These are phyloP conservation scores for Chytriomyces hyalinus DNA, from an alignment of 192 early-diverging fungal genomes.

Conservation along the genomic window DNA sequence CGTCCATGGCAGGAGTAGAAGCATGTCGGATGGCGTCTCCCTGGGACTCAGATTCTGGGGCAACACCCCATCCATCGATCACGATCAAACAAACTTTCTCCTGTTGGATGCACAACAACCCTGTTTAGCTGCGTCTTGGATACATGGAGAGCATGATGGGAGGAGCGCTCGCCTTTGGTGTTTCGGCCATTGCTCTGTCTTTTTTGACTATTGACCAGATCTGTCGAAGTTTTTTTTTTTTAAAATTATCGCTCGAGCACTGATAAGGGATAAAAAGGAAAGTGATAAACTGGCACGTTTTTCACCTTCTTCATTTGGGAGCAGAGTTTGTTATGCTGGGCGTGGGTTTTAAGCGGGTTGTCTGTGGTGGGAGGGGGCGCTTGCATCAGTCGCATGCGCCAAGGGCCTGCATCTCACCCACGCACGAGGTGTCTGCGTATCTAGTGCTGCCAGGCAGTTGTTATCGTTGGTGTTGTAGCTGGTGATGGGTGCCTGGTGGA, in stretches of 20 bases:
- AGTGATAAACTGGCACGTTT: not conserved
- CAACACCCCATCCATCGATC: slow-evolving; percentile 99
- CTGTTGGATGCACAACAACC: not conserved
- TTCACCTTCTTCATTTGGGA: not conserved
- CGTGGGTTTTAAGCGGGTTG: too few species aligned
- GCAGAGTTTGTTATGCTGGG: not conserved
- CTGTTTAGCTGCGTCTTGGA: not conserved
- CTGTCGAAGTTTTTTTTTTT: not conserved
- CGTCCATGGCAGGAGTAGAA: slow-evolving; percentile 90
- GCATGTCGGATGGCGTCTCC: slow-evolving; percentile 96
- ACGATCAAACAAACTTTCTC: slow-evolving; percentile 83
- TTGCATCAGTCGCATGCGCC: too few species aligned
- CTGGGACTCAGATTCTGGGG: slow-evolving; percentile 59
- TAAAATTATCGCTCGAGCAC: not conserved
- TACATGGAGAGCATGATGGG: not conserved
- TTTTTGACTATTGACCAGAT: slow-evolving; percentile 1
- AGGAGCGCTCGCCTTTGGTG: not conserved
- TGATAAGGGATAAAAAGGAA: not conserved
- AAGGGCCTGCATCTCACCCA: too few species aligned
- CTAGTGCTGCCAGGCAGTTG: too few species aligned
- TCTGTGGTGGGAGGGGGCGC: too few species aligned
- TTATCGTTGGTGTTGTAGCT: too few species aligned
- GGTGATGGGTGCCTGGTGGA: too few species aligned
- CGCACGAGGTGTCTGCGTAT: too few species aligned
- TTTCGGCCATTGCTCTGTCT: not conserved